Evolutionary conservation across 768 basidiomycete genomes (phyloP).

Genomic region (Hirschioporus abietinus): DNA sequence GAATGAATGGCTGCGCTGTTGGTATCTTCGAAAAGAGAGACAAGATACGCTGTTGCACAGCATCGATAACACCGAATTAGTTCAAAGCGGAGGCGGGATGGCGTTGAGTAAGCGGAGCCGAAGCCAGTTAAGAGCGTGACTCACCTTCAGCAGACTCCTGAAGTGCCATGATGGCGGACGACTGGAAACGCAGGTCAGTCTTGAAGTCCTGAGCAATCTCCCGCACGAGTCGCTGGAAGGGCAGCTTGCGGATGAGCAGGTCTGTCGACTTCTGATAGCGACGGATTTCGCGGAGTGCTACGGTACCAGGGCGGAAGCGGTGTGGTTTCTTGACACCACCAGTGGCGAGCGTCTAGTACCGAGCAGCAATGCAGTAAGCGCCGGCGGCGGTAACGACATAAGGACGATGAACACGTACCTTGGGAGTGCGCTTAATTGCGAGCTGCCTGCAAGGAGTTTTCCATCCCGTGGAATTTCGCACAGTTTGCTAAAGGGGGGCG

Average conservation of each 20-base stretch:
- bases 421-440: conserved; percentile 49
- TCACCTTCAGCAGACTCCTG: conserved; percentile 50
- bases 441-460: conserved; percentile 59
- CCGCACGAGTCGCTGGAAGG: conserved; percentile 71
- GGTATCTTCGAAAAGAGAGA: conserved; percentile 62
- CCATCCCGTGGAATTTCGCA: conserved; percentile 9
- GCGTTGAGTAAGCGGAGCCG: background rate
- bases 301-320: conserved; percentile 37
- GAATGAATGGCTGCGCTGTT: conserved; percentile 50
- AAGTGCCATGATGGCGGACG: conserved; percentile 56
- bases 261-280: conserved; percentile 49
- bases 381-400: conserved; percentile 3
- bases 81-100: background rate
- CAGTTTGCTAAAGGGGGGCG: conserved; percentile 5
- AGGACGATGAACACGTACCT: conserved; percentile 25
- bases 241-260: conserved; percentile 47
- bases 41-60: conserved; percentile 64
- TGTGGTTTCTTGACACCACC: conserved; percentile 73
- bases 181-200: conserved; percentile 60
- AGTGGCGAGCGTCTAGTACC: conserved; percentile 32
- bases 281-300: conserved; percentile 46
- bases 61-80: background rate
- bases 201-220: conserved; percentile 83
- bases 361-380: conserved; percentile 9
- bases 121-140: background rate